Evolutionary conservation across 2,329 filamentous ascomycete species (phyloP), one percentile per base, ranked within the genome.

Genomic region (Cercospora zeae-maydis): DNA sequence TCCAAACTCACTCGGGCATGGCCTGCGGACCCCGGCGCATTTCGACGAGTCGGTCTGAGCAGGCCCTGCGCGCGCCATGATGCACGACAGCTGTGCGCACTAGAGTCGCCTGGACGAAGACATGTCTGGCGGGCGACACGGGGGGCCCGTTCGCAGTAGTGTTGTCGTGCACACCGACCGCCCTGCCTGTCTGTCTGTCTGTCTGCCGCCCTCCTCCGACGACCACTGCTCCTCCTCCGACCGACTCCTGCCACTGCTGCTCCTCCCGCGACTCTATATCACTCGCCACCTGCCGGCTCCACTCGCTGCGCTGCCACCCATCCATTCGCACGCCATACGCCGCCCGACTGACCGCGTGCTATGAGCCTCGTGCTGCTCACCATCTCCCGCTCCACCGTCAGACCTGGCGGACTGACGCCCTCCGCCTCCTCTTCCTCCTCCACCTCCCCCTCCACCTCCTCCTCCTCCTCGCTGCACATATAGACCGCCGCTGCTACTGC

Each of bases 271-370:
- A 19, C 36, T 8, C 63, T 68, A 70, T 70, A 70, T 66, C 67
- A 66, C 63, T 61, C 49, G 52, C 49, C 65, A 47, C 45, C 49
- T 59, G 67, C 66, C 63, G 52, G 42, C 30, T 47, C 63, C 68
- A 68, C 56, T 68, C 64, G 39, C 47, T 39, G 57, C 58, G 54
- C 61, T 66, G 49, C 59, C 49, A 49, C 53, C 59, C 49, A 49
- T 54, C 59, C 60, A 13, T 65, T 59, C 62, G 47, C 45, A 36
- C 21, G 24, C 66, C 57, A 71, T 69, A 68, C 65, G 64, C 63
- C 53, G 24, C 6, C 52, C 45, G 11, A 27, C 16, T 27, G 16
- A 16, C 56, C 30, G 24, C 11, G 13, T 36, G 61, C 58, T 61
- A 64, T 64, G 62, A 53, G 61, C 42, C 27, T 36, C 19, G 56